Base-by-base conservation (phyloP, 2,329 filamentous ascomycete genomes). In the Fulvia fulva region DNA sequence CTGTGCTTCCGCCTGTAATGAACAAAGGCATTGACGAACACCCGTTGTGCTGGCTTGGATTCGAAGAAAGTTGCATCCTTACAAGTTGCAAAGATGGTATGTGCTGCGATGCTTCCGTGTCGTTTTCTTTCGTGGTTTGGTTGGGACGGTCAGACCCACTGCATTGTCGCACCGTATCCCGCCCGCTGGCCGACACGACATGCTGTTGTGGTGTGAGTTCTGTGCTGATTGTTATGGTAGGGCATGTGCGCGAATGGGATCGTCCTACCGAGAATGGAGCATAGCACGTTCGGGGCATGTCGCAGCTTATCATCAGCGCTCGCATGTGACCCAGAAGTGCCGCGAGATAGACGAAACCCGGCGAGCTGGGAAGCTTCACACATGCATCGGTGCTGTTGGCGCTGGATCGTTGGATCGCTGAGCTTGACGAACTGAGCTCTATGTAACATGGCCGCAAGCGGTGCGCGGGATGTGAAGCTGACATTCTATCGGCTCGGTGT, bases 1-100 rank as follows among this genome's bases (percentile, higher is more conserved):
- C 93, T 22, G 88, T 93, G 75, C 77, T 97, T 55, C 93, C 93
- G 53, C 93, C 94, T 49, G 91, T 99, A 25, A 86, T 96, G 83
- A 84, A 88, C 50, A 97, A 96, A 74, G 79, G 83, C 12, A 85
- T 96, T 34, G 91, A 96, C 73, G 85, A 87, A 60, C 91, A 97
- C 74, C 91, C 92, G 54, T 80, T 96, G 47, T 90, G 86, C 73
- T 96, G 92, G 88, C 76, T 99, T 41, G 89, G 87, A n/a, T 99
- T 99, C 68, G 92, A 93, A 55, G 88, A 97, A 72, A 87, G 96
- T 68, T 88, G 88, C 63, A 96, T 99, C 65, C 87, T 97, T 70
- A 97, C 91, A 34, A 91, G 90, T 65, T 97, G 91, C 76, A 89
- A 91, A 71, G 89, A 87, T 76, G 93, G 93, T 95, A 50, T 28